Conservation (phyloP, 1,284 basidiomycete species). For the Amylostereum areolatum region DNA sequence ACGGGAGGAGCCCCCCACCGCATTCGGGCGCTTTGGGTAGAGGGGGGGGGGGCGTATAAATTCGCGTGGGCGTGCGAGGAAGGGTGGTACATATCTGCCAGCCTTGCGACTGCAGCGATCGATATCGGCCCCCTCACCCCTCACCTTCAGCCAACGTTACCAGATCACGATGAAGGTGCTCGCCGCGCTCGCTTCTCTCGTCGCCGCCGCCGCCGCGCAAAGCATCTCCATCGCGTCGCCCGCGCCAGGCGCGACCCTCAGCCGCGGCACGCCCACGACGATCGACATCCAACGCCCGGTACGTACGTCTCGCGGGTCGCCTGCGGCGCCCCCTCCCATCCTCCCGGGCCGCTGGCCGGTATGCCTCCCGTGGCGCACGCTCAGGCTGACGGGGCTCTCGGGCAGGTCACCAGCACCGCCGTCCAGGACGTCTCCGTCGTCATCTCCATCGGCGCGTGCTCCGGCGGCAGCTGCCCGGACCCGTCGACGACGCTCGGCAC, state of each 20-base stretch:
- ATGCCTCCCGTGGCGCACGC: not conserved
- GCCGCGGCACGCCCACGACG: slow-evolving; percentile 28
- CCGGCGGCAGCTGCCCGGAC: slow-evolving; percentile 22
- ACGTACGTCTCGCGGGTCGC: slow-evolving; percentile 12
- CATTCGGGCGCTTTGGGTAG: too few species aligned
- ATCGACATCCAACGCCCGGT: slow-evolving; percentile 42
- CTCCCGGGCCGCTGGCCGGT: not conserved
- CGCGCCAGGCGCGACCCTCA: slow-evolving; percentile 21
- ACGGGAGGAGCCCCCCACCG: too few species aligned
- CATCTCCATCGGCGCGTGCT: slow-evolving; percentile 32
- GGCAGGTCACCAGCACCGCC: slow-evolving; percentile 30
- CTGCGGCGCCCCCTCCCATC: too few species aligned
- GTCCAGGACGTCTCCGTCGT: slow-evolving; percentile 38
- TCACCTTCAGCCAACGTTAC: too few species aligned
- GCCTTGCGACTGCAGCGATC: too few species aligned
- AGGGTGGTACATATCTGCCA: too few species aligned
- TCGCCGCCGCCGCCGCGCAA: slow-evolving; percentile 31
- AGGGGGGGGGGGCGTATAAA: too few species aligned
- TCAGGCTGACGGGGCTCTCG: not conserved
- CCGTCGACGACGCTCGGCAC: slow-evolving; percentile 30
- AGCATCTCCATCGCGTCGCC: slow-evolving; percentile 26
- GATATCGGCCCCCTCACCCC: too few species aligned
- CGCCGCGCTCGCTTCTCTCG: slow-evolving; percentile 16
- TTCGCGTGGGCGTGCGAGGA: too few species aligned
- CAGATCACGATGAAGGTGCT: slow-evolving; percentile 12